Percentiles rank a stretch among this genome's conserved stretches.
phyloP scores from a whole-genome alignment of 768 basidiomycete species.

The Mycena floridula region DNA sequence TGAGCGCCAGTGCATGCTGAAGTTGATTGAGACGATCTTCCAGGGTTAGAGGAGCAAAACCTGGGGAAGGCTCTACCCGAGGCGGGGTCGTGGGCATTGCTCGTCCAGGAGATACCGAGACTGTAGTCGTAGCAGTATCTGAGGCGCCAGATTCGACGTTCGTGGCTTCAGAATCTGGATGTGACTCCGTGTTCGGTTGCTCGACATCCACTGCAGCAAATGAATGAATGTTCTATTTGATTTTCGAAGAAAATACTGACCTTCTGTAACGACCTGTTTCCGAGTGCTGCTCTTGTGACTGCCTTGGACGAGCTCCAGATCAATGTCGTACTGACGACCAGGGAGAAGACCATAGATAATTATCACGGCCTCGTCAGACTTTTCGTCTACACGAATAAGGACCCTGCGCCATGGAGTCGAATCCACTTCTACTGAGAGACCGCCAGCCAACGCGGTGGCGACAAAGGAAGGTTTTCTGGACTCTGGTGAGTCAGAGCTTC shows the following conservation, averaged over 20 bases:
- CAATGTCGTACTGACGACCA: slow-evolving; percentile 86
- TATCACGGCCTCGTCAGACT: slow-evolving; percentile 82
- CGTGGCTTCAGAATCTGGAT: not conserved
- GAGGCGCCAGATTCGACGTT: slow-evolving; percentile 20
- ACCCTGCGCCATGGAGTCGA: slow-evolving; percentile 74
- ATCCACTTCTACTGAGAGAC: slow-evolving; percentile 77
- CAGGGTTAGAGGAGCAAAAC: slow-evolving; percentile 34
- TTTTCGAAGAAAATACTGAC: slow-evolving; percentile 21
- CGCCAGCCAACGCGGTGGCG: slow-evolving; percentile 64
- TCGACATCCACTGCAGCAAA: slow-evolving; percentile 8
- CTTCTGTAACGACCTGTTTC: slow-evolving; percentile 65
- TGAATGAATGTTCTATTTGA: not conserved
- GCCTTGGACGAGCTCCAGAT: slow-evolving; percentile 65
- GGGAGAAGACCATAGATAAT: slow-evolving; percentile 88
- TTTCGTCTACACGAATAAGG: slow-evolving; percentile 73
- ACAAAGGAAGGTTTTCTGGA: slow-evolving; percentile 39
- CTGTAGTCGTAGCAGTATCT: slow-evolving; percentile 28
- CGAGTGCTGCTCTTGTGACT: slow-evolving; percentile 44
- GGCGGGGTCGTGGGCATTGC: slow-evolving; percentile 23
- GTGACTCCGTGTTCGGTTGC: not conserved
- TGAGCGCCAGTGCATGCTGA: slow-evolving; percentile 54
- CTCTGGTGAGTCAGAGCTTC: slow-evolving; percentile 8
- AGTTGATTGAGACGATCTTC: slow-evolving; percentile 67
- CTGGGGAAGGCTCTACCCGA: slow-evolving; percentile 15
- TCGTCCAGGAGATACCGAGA: slow-evolving; percentile 32